A percentile compares a stretch with the other conserved stretches of the same genome.
Evolutionary conservation across 768 basidiomycete genomes (phyloP).

Genomic region (Hysterangium stoloniferum): DNA sequence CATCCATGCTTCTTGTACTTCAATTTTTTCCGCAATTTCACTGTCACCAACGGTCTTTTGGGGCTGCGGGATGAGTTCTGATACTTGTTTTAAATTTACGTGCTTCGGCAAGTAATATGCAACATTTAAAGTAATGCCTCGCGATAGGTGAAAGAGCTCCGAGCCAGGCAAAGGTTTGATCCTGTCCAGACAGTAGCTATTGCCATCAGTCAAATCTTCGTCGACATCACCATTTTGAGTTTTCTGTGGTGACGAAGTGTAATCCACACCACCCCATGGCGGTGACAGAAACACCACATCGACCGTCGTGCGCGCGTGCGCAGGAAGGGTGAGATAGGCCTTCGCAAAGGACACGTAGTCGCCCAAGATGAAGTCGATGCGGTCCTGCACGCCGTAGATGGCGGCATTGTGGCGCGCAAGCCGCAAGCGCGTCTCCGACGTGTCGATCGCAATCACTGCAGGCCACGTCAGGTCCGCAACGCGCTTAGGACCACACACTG

Average conservation of each 20-base stretch:
- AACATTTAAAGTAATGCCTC: conserved; percentile 69
- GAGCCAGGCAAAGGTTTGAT: conserved; percentile 78
- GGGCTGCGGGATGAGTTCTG: conserved; percentile 31
- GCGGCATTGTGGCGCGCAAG: conserved; percentile 91
- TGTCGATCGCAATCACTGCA: conserved; percentile 90
- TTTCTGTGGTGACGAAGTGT: conserved; percentile 12
- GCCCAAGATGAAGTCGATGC: conserved; percentile 87
- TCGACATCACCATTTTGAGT: conserved; percentile 3
- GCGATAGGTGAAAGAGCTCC: conserved; percentile 69
- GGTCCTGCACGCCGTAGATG: conserved; percentile 89
- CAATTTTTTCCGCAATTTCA: conserved; percentile 22
- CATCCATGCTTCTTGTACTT: conserved; percentile 98
- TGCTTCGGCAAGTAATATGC: conserved; percentile 91
- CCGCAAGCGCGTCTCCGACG: conserved; percentile 72
- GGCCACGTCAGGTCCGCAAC: not conserved
- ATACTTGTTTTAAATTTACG: conserved; percentile 63
- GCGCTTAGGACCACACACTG: not conserved
- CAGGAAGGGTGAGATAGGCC: conserved; percentile 32
- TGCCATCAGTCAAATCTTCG: conserved; percentile 20
- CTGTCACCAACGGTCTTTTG: conserved; percentile 42
- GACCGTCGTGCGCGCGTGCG: conserved; percentile 29
- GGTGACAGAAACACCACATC: conserved; percentile 92
- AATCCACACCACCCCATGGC: conserved; percentile 78
- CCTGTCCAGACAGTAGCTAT: conserved; percentile 60
- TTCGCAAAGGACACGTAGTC: conserved; percentile 81